phyloP scores from a whole-genome alignment of 768 basidiomycete species.

The Polyporus arcularius region DNA sequence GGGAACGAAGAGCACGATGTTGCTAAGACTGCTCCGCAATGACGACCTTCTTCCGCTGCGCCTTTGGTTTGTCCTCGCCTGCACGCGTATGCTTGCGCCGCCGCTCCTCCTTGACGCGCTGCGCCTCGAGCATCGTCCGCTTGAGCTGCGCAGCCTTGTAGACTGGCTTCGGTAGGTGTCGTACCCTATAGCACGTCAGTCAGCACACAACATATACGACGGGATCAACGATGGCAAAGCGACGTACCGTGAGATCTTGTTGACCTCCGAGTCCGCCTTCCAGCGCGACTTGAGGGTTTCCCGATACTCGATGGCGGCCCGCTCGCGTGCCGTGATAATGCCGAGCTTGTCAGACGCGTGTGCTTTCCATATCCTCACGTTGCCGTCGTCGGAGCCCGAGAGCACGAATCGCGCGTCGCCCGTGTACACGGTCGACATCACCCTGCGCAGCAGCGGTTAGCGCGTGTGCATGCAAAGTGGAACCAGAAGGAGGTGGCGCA shows the following conservation, averaged over 20 bases:
- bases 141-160: constrained; percentile 87
- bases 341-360: constrained; percentile 92
- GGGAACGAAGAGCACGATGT: not conserved
- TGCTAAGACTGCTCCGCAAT: constrained; percentile 71
- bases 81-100: constrained; percentile 86
- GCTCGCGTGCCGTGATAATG: constrained; percentile 85
- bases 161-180: constrained; percentile 90
- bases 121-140: constrained; percentile 88
- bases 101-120: constrained; percentile 90
- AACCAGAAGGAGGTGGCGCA: constrained; percentile 33
- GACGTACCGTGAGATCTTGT: constrained; percentile 75
- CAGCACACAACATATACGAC: not conserved
- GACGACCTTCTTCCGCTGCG: constrained; percentile 89
- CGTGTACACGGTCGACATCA: constrained; percentile 86
- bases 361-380: constrained; percentile 94
- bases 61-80: constrained; percentile 84
- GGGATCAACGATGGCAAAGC: not conserved
- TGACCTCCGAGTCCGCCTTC: constrained; percentile 81
- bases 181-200: constrained; percentile 24
- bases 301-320: constrained; percentile 91
- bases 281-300: constrained; percentile 86
- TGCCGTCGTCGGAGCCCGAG: constrained; percentile 92
- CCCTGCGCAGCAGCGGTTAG: constrained; percentile 44
- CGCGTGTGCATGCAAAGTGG: not conserved
- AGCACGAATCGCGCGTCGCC: constrained; percentile 90